Percentiles rank a stretch among this genome's conserved stretches.
Evolutionary conservation across 306 rosid genomes (phyloP).

Genomic region (Elaeagnus macrophylla): DNA sequence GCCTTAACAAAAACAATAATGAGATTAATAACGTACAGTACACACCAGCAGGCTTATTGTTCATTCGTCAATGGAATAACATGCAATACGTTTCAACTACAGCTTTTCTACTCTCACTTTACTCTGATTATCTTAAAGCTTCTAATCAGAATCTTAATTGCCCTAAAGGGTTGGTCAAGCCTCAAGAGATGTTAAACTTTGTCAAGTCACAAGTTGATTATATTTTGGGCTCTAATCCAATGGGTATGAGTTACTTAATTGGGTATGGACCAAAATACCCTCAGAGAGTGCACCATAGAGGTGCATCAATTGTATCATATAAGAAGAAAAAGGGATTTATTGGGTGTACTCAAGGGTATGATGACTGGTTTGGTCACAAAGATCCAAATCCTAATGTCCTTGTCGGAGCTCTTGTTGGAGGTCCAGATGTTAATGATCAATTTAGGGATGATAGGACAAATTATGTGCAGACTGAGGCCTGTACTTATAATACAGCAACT

Average conservation of each 20-base stretch:
- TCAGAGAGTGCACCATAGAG: slow-evolving; percentile 60
- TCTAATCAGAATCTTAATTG: slow-evolving; percentile 40
- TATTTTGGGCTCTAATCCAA: slow-evolving; percentile 72
- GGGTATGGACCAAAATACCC: slow-evolving; percentile 54
- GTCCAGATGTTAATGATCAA: slow-evolving; percentile 46
- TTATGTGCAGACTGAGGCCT: slow-evolving; percentile 71
- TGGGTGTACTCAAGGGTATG: slow-evolving; percentile 76
- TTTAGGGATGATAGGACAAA: slow-evolving; percentile 55
- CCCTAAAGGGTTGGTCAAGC: slow-evolving; percentile 21
- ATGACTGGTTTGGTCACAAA: slow-evolving; percentile 42
- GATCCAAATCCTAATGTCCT: slow-evolving; percentile 54
- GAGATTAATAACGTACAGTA: slow-evolving; percentile 37
- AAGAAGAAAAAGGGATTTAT: slow-evolving; percentile 43
- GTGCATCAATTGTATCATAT: slow-evolving; percentile 63
- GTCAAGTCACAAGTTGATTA: slow-evolving; percentile 73
- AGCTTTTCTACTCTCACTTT: slow-evolving; percentile 51
- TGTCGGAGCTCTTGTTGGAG: slow-evolving; percentile 72
- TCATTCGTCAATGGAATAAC: slow-evolving; percentile 76
- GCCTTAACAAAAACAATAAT: slow-evolving; percentile 43
- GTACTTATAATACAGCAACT: slow-evolving; percentile 73
- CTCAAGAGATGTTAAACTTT: slow-evolving; percentile 33
- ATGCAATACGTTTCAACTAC: slow-evolving; percentile 65
- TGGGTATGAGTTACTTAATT: slow-evolving; percentile 53
- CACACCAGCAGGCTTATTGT: slow-evolving; percentile 77
- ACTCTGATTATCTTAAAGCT: slow-evolving; percentile 46